These are phyloP conservation scores for Pseudogymnoascus sp. DNA, from an alignment of 2,329 filamentous ascomycete species.

Conservation along the genomic window DNA sequence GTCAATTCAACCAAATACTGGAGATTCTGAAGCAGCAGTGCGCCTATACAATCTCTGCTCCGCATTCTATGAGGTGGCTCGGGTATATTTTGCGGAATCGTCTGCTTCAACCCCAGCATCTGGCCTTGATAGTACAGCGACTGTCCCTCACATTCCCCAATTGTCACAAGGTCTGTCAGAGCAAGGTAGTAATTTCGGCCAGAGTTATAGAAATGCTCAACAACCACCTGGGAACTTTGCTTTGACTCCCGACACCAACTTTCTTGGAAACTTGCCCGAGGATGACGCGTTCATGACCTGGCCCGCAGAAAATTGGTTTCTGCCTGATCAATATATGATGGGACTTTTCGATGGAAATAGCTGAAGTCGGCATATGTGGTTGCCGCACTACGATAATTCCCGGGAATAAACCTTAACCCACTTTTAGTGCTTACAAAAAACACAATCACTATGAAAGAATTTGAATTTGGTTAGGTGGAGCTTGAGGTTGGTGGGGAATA, in stretches of 20 bases:
- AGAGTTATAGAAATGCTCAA: slow-evolving; percentile 8
- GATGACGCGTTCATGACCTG: slow-evolving; percentile 18
- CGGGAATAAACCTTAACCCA: slow-evolving; percentile 27
- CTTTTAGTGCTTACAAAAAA: neutral
- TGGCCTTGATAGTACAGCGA: neutral
- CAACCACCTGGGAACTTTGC: neutral
- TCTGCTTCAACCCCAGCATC: slow-evolving; percentile 37
- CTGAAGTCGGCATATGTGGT: too few species aligned
- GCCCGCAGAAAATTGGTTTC: slow-evolving; percentile 40
- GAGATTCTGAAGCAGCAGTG: slow-evolving; percentile 32
- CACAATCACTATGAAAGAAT: neutral
- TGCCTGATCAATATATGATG: slow-evolving; percentile 41
- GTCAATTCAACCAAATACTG: slow-evolving; percentile 29
- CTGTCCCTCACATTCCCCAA: neutral
- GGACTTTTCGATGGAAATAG: slow-evolving; percentile 32
- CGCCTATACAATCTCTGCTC: slow-evolving; percentile 39
- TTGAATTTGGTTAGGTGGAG: neutral
- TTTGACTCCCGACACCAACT: slow-evolving; percentile 9
- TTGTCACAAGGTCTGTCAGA: slow-evolving; percentile 24
- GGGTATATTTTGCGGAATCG: slow-evolving; percentile 37
- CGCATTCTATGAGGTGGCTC: slow-evolving; percentile 32
- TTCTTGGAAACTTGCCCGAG: neutral
- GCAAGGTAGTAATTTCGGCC: slow-evolving; percentile 20
- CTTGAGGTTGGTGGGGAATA: neutral
- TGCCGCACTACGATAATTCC: too few species aligned